These are phyloP conservation scores for Amanita rubescens DNA, from an alignment of 768 basidiomycete genomes.

Conservation along the genomic window DNA sequence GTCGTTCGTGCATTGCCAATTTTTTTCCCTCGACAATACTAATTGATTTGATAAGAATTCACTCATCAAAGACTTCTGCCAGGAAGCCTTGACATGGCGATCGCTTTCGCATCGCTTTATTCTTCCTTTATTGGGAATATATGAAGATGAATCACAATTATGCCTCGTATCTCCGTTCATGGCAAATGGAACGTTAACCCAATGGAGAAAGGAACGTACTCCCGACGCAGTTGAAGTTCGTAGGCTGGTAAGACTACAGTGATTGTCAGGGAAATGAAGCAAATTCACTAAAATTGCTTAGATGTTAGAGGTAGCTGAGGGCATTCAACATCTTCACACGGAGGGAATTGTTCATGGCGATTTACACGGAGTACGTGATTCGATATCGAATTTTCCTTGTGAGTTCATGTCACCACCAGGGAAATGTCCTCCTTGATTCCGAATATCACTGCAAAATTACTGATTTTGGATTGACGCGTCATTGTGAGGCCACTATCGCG, in stretches of 20 bases:
- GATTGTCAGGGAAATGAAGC: neutral
- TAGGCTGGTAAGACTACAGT: neutral
- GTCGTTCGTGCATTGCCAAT: too few relatives aligned
- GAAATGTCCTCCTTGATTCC: neutral
- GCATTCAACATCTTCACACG: neutral
- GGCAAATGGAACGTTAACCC: neutral
- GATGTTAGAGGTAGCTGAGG: slow-evolving; percentile 1
- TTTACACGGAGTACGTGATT: neutral
- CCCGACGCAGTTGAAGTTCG: neutral
- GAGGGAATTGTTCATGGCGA: slow-evolving; percentile 4
- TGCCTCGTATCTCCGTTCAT: neutral
- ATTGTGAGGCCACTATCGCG: neutral
- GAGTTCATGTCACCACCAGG: neutral
- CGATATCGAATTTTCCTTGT: neutral
- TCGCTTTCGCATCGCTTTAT: neutral
- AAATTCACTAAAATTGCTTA: neutral
- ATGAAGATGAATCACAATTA: neutral
- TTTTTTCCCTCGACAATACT: neutral
- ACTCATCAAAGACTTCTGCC: neutral
- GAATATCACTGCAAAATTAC: neutral
- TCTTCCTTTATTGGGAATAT: neutral
- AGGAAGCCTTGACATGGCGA: neutral
- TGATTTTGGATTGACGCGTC: slow-evolving; percentile 1
- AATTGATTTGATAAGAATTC: neutral
- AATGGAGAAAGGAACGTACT: neutral